phyloP scores from a whole-genome alignment of 805 yeast species.

The Starmerella floris region DNA sequence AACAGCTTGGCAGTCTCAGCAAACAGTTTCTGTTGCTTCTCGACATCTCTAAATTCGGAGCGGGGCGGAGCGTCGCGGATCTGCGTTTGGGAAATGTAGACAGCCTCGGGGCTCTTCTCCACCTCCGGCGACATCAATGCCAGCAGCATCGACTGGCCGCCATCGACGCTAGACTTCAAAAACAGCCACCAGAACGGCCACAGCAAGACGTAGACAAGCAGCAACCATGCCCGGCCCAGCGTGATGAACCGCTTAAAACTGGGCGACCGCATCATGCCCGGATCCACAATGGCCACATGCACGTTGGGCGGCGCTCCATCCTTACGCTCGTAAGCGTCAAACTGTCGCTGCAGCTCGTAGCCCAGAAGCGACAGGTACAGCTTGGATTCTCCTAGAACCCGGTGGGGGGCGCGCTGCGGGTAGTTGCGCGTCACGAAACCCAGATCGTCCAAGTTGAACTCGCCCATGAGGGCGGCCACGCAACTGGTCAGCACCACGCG shows the following conservation, averaged over 20 bases:
- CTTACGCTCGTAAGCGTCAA: constrained; percentile 46
- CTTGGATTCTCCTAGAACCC: constrained; percentile 70
- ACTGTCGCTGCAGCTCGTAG: constrained; percentile 59
- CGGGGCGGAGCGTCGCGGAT: constrained; percentile 38
- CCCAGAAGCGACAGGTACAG: constrained; percentile 61
- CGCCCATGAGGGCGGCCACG: constrained; percentile 60
- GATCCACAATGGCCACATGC: constrained; percentile 65
- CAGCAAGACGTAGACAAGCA: constrained; percentile 48
- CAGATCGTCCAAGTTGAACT: constrained; percentile 47
- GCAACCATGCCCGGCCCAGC: constrained; percentile 36
- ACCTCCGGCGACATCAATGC: constrained; percentile 63
- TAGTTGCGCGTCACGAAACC: constrained; percentile 42
- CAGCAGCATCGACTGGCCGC: constrained; percentile 64
- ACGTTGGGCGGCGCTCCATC: constrained; percentile 58
- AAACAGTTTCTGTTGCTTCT: constrained; percentile 46
- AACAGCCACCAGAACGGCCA: constrained; percentile 79
- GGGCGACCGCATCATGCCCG: constrained; percentile 84
- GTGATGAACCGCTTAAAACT: constrained; percentile 75
- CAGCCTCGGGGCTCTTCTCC: constrained; percentile 47
- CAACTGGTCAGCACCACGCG: constrained; percentile 71
- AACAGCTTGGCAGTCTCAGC: constrained; percentile 49
- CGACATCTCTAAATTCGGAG: constrained; percentile 48
- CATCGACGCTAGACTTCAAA: constrained; percentile 60
- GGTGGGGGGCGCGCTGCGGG: constrained; percentile 53
- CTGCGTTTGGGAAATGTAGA: constrained; percentile 61